Evolutionary conservation across 495 filamentous ascomycete genomes (phyloP), one percentile per base, ranked within the genome.

Genomic region (Podospora australis): DNA sequence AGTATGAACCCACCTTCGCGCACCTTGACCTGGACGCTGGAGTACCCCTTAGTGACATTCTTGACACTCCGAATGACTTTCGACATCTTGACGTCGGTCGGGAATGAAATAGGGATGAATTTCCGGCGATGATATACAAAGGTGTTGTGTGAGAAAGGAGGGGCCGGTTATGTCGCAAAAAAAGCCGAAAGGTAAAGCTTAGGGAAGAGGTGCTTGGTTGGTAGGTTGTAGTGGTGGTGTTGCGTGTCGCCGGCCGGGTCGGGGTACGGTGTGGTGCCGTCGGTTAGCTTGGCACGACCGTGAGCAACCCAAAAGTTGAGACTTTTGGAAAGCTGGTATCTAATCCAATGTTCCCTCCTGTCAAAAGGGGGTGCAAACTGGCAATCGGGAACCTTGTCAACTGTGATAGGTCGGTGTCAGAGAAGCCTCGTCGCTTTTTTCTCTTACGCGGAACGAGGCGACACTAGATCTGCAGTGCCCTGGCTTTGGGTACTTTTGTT

Each of bases 21-120:
- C 67, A 99, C 94, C 74, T 96, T 99, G 60, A 97, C 88, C 77
- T 99, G 90, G 62, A 94, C 88, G 53, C 78, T 82, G 20, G 94
- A 96, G 68, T 99, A 99, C 60, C 94, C 94, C 73, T 97, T 97
- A 60, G 94, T 97, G 70, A 99, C 92, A 76, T 99, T 99, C 77
- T 96, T 97, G 56, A 99, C 92, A 63, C 90, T 95, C 66, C 92
- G 83, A 56, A 99, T 87, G 60, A 97, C 91, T 68, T 92, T 92
- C 43, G 92, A 96, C 92, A 97, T 99, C 57, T 69, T 72, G 69
- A 54, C 57, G 60, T n/a, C 43, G 11, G 41, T 54, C 25, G 21
- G 30, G 44, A 28, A 17, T 5, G 22, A 3, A 44, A 17, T 4
- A 38, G 4, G 43, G 16, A 36, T 42, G 30, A 3, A 13, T 34